phyloP scores from a whole-genome alignment of 1,284 basidiomycete genomes.

The Malassezia restricta region DNA sequence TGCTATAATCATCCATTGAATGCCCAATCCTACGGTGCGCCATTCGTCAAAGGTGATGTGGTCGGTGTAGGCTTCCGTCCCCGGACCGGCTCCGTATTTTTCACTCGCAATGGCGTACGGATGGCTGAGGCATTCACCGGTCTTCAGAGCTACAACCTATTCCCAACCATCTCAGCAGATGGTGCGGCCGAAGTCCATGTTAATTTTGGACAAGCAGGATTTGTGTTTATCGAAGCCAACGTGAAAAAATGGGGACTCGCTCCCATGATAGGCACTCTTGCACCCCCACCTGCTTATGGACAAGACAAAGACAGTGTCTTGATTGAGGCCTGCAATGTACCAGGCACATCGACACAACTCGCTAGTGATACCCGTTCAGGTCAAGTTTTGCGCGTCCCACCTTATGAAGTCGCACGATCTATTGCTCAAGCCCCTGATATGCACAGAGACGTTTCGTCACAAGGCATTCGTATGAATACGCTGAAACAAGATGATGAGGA shows the following conservation, averaged over 20 bases:
- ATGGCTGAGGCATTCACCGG: constrained; percentile 43
- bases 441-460: neutral
- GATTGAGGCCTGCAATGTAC: constrained; percentile 26
- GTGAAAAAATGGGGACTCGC: constrained; percentile 46
- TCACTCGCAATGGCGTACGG: constrained; percentile 43
- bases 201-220: constrained; percentile 45
- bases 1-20: constrained; percentile 95
- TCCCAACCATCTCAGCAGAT: constrained; percentile 43
- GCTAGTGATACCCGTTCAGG: neutral
- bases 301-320: constrained; percentile 45
- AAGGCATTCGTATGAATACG: neutral
- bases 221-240: constrained; percentile 46
- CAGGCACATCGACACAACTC: neutral
- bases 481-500: neutral
- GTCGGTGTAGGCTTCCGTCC: constrained; percentile 44
- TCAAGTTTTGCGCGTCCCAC: constrained; percentile 5
- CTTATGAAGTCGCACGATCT: neutral
- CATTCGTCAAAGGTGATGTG: constrained; percentile 65
- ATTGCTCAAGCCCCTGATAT: neutral
- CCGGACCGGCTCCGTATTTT: constrained; percentile 42
- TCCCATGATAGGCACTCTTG: constrained; percentile 44
- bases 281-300: constrained; percentile 44
- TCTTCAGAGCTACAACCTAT: constrained; percentile 39
- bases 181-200: constrained; percentile 42
- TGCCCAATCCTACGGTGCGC: constrained; percentile 67